phyloP scores from a whole-genome alignment of 495 filamentous ascomycete genomes.

The Neurospora africana region DNA sequence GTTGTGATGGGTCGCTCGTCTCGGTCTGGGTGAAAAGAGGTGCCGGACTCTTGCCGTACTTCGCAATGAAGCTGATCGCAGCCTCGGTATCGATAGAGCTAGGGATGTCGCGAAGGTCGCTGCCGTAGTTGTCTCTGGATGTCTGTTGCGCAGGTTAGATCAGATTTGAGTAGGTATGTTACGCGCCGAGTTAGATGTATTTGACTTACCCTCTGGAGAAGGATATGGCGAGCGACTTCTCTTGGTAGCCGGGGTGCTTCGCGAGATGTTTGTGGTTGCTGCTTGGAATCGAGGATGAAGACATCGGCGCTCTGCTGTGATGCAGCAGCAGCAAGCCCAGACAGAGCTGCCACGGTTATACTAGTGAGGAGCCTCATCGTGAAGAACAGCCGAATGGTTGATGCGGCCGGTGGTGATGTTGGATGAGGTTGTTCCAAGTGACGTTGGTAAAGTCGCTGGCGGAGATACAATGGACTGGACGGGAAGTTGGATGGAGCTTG shows the following conservation, averaged over 20 bases:
- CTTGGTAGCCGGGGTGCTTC: conserved; percentile 17
- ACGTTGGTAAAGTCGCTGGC: background rate
- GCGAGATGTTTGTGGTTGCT: conserved; percentile 5
- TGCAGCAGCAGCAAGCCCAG: conserved; percentile 16
- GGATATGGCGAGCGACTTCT: conserved; percentile 26
- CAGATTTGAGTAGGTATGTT: conserved; percentile 12
- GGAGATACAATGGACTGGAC: background rate
- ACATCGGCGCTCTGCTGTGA: conserved; percentile 18
- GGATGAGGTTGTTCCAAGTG: background rate
- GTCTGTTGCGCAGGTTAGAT: conserved; percentile 30
- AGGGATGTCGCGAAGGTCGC: conserved; percentile 31
- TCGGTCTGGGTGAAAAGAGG: conserved; percentile 29
- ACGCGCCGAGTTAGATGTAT: background rate
- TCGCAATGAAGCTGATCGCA: conserved; percentile 30
- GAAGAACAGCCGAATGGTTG: background rate
- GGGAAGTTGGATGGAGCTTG: background rate
- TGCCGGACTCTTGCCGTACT: conserved; percentile 27
- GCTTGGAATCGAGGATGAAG: conserved; percentile 16
- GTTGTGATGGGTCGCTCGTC: conserved; percentile 29
- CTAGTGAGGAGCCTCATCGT: conserved; percentile 22
- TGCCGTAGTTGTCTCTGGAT: conserved; percentile 24
- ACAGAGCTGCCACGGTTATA: conserved; percentile 17
- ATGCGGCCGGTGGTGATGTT: background rate
- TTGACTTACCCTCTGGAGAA: conserved; percentile 20
- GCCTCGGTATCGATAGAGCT: conserved; percentile 24